These are phyloP conservation scores for Cladophialophora bantiana DNA, from an alignment of 2,329 filamentous ascomycete species.

Conservation along the genomic window DNA sequence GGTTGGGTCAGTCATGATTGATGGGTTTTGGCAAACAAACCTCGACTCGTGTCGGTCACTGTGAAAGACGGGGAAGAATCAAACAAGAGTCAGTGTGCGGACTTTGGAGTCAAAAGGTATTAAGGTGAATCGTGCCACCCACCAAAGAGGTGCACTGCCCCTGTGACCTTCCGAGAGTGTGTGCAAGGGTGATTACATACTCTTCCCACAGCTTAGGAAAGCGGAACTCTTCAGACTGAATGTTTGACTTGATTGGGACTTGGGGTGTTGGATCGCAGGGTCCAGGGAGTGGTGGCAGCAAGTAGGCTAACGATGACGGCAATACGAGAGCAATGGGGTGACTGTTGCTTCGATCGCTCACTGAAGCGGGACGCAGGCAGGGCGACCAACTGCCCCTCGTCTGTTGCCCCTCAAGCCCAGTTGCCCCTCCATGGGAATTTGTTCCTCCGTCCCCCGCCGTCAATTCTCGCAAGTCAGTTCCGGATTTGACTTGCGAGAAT, in stretches of 20 bases:
- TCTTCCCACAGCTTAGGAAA: conserved; percentile 24
- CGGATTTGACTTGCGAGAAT: not conserved
- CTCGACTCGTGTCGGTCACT: conserved; percentile 30
- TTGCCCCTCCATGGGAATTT: not conserved
- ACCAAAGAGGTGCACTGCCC: conserved; percentile 17
- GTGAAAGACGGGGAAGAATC: conserved; percentile 2
- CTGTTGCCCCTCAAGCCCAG: too few relatives aligned
- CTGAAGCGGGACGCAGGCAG: not conserved
- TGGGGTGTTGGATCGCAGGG: conserved; percentile 1
- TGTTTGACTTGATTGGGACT: conserved; percentile 18
- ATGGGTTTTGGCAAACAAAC: conserved; percentile 16
- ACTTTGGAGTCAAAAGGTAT: not conserved
- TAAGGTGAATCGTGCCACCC: not conserved
- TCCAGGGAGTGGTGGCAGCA: not conserved
- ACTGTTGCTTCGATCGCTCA: conserved; percentile 1
- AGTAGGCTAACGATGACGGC: not conserved
- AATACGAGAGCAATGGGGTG: not conserved
- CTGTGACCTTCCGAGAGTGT: conserved; percentile 22
- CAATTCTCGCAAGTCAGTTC: not conserved
- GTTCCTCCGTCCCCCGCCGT: not conserved
- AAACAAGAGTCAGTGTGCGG: conserved; percentile 6
- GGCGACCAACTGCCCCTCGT: not conserved
- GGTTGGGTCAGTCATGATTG: conserved; percentile 38
- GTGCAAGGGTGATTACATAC: conserved; percentile 33
- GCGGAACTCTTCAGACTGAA: conserved; percentile 1